Conservation (phyloP, 2,329 filamentous ascomycete genomes). For the Colletotrichum sp. region DNA sequence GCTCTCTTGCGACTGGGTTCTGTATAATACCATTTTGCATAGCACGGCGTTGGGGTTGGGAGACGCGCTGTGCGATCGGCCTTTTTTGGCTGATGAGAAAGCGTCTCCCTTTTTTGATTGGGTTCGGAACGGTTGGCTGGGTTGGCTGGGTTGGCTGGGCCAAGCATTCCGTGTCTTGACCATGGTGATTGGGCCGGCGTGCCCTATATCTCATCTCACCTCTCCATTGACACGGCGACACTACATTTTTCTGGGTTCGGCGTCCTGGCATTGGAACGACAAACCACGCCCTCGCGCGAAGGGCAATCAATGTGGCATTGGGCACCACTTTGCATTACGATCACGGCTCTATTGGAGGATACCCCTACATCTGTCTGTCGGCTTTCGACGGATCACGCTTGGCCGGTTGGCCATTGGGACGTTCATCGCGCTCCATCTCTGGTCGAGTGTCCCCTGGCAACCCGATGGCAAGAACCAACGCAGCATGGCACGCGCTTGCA, state of each 20-base stretch:
- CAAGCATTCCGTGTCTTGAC: conserved; percentile 35
- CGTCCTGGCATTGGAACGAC: conserved; percentile 17
- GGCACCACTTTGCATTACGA: conserved; percentile 21
- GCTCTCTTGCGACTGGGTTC: conserved; percentile 82
- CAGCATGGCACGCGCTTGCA: background rate
- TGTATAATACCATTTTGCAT: conserved; percentile 66
- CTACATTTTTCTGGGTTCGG: conserved; percentile 18
- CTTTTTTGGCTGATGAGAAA: conserved; percentile 4
- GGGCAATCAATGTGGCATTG: conserved; percentile 17
- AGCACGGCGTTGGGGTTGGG: conserved; percentile 51
- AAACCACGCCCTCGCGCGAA: conserved; percentile 21
- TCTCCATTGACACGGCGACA: conserved; percentile 32
- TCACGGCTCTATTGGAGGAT: conserved; percentile 18
- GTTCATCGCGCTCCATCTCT: background rate
- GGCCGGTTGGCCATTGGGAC: background rate
- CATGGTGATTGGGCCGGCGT: conserved; percentile 34
- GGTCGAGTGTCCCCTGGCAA: background rate
- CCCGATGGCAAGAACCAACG: background rate
- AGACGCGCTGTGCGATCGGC: conserved; percentile 13
- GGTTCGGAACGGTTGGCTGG: conserved; percentile 5
- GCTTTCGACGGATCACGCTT: background rate
- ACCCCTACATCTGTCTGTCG: conserved; percentile 11
- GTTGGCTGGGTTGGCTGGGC: conserved; percentile 24
- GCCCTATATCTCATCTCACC: conserved; percentile 29
- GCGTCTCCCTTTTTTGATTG: conserved; percentile 4